Evolutionary conservation across 495 filamentous ascomycete genomes (phyloP).

Genomic region (Corynascus novoguineensis): DNA sequence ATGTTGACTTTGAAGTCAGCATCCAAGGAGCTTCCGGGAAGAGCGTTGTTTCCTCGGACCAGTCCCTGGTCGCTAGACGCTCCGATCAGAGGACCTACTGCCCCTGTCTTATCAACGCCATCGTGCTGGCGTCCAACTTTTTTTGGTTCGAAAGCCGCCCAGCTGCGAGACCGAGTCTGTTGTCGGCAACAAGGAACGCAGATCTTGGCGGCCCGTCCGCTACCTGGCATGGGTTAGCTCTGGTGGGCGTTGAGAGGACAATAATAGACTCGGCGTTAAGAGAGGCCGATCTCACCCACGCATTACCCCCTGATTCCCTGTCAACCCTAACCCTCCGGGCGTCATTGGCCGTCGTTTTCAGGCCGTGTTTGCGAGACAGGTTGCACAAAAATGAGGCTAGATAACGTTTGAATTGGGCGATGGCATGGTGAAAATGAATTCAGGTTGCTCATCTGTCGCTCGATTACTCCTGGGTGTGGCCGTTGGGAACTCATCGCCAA

Average conservation of each 20-base stretch:
- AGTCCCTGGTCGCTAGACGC: not conserved
- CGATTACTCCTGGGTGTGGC: no score
- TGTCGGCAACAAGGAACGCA: not conserved
- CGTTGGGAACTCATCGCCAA: no score
- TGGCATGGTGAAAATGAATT: no score
- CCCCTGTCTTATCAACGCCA: conserved; percentile 4
- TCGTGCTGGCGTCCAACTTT: not conserved
- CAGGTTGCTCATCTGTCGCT: no score
- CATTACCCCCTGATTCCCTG: not conserved
- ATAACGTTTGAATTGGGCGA: not conserved
- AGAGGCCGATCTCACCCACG: conserved; percentile 2
- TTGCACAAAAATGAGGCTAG: not conserved
- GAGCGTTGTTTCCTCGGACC: not conserved
- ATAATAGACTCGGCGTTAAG: conserved; percentile 5
- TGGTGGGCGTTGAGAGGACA: not conserved
- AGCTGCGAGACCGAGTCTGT: not conserved
- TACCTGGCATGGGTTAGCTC: not conserved
- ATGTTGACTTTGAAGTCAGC: conserved; percentile 12
- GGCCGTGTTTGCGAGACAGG: not conserved
- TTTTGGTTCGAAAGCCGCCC: not conserved
- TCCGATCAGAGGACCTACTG: not conserved
- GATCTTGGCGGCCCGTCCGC: not conserved
- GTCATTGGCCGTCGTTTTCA: not conserved
- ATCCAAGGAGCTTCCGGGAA: not conserved
- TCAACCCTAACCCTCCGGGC: not conserved